phyloP scores from a whole-genome alignment of 2,329 filamentous ascomycete species.

The Furcasterigmium furcatum region DNA sequence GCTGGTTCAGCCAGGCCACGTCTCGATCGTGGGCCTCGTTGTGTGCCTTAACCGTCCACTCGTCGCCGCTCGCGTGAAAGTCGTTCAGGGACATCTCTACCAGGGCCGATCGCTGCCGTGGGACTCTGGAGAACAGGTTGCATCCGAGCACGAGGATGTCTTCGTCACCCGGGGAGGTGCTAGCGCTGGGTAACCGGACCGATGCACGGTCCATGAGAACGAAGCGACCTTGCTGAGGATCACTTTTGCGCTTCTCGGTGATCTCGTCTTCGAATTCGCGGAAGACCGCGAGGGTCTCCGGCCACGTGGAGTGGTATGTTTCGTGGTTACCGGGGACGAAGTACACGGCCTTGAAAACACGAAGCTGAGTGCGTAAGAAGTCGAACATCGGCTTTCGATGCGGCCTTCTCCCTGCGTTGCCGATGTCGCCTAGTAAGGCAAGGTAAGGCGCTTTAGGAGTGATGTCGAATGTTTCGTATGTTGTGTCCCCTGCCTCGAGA shows the following conservation, averaged over 20 bases:
- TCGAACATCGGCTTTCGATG: not conserved
- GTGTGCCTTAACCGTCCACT: slow-evolving; percentile 36
- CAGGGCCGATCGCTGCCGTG: slow-evolving; percentile 24
- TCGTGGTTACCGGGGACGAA: slow-evolving; percentile 57
- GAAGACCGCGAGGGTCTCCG: too few species aligned
- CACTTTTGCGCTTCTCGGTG: too few species aligned
- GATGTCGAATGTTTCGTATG: slow-evolving; percentile 49
- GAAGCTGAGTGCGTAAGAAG: slow-evolving; percentile 46
- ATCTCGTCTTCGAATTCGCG: too few species aligned
- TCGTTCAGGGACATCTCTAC: slow-evolving; percentile 45
- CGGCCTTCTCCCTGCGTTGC: slow-evolving; percentile 39
- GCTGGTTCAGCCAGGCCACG: slow-evolving; percentile 37
- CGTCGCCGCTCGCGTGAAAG: slow-evolving; percentile 39
- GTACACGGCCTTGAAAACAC: slow-evolving; percentile 44
- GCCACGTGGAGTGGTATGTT: slow-evolving; percentile 30
- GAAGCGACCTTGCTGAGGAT: slow-evolving; percentile 25
- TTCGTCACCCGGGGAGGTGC: not conserved
- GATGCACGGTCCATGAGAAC: slow-evolving; percentile 30
- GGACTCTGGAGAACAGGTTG: slow-evolving; percentile 46
- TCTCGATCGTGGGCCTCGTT: slow-evolving; percentile 32
- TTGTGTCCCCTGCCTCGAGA: slow-evolving; percentile 43
- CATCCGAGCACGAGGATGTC: slow-evolving; percentile 28
- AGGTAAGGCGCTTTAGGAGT: slow-evolving; percentile 43
- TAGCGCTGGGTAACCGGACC: slow-evolving; percentile 15
- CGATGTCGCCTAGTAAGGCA: slow-evolving; percentile 56